Percentiles rank a stretch among this genome's conserved stretches.
These are phyloP conservation scores for Ramalina intermedia DNA, from an alignment of 495 filamentous ascomycete genomes.

Conservation along the genomic window DNA sequence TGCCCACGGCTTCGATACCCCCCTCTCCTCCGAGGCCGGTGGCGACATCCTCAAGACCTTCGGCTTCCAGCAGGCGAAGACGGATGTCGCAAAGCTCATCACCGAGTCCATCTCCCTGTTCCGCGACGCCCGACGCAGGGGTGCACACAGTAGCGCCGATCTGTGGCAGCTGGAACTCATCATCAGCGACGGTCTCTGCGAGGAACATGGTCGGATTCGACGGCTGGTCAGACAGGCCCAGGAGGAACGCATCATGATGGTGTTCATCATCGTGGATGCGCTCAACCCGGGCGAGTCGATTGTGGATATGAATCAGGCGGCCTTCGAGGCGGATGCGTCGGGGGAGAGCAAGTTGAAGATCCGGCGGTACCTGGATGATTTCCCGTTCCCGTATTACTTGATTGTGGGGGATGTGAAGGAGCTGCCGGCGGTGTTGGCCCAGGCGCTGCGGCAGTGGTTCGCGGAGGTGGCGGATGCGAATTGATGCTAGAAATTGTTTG, in stretches of 20 bases:
- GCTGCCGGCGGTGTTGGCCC: conserved; percentile 75
- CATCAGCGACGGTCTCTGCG: conserved; percentile 83
- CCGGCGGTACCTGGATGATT: conserved; percentile 81
- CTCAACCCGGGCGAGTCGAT: conserved; percentile 49
- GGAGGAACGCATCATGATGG: conserved; percentile 92
- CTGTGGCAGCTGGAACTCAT: conserved; percentile 96
- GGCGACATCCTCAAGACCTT: conserved; percentile 71
- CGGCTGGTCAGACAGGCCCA: conserved; percentile 72
- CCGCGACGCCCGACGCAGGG: conserved; percentile 52
- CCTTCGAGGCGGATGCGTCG: conserved; percentile 47
- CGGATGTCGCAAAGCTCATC: conserved; percentile 69
- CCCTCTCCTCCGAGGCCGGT: conserved; percentile 73
- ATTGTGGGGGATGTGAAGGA: conserved; percentile 86
- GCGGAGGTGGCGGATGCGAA: conserved; percentile 58
- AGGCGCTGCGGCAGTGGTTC: conserved; percentile 91
- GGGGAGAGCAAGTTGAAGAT: conserved; percentile 60
- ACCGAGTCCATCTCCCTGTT: conserved; percentile 66
- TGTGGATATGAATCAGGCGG: conserved; percentile 65
- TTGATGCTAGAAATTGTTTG: not conserved
- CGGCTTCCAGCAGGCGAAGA: conserved; percentile 68
- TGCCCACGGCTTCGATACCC: conserved; percentile 74
- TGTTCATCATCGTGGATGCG: conserved; percentile 91
- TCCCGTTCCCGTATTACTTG: conserved; percentile 91
- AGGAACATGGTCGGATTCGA: conserved; percentile 71
- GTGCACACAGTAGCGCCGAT: conserved; percentile 47